Evolutionary conservation across 1,139 yeast species (phyloP).

Genomic region (Hansenula lynferdii): DNA sequence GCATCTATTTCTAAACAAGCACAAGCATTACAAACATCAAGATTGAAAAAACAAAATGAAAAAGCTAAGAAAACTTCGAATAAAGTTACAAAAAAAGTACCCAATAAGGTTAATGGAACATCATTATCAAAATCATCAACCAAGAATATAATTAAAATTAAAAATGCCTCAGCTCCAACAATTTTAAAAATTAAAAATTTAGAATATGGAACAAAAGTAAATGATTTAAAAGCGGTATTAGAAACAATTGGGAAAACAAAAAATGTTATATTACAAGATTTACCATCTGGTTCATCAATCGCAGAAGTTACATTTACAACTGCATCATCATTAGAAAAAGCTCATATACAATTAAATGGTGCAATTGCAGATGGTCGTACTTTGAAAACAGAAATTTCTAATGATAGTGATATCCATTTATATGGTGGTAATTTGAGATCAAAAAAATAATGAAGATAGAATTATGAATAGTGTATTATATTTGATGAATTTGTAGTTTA

Average conservation of each 20-base stretch:
- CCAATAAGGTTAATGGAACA: not conserved
- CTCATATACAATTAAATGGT: constrained; percentile 12
- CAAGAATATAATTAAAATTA: constrained; percentile 7
- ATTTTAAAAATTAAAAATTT: constrained; percentile 16
- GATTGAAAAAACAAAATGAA: not conserved
- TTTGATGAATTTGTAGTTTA: too few species aligned
- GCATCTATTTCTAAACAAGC: not conserved
- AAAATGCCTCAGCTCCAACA: constrained; percentile 5
- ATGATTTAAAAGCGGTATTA: constrained; percentile 13
- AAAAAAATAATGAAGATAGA: too few species aligned
- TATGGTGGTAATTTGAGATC: too few species aligned
- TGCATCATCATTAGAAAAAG: constrained; percentile 6
- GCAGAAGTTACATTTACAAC: constrained; percentile 17
- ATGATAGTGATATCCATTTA: constrained; percentile 4
- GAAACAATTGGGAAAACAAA: constrained; percentile 7
- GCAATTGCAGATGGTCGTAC: constrained; percentile 22
- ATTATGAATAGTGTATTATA: too few species aligned
- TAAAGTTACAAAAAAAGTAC: not conserved
- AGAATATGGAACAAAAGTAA: constrained; percentile 17
- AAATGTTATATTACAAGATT: constrained; percentile 12
- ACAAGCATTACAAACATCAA: not conserved
- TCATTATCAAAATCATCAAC: not conserved
- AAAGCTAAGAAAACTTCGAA: not conserved
- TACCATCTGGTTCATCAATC: constrained; percentile 20
- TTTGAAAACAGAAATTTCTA: constrained; percentile 12